phyloP scores from a whole-genome alignment of 2,329 filamentous ascomycete species.

The Neofusicoccum cordaticola region DNA sequence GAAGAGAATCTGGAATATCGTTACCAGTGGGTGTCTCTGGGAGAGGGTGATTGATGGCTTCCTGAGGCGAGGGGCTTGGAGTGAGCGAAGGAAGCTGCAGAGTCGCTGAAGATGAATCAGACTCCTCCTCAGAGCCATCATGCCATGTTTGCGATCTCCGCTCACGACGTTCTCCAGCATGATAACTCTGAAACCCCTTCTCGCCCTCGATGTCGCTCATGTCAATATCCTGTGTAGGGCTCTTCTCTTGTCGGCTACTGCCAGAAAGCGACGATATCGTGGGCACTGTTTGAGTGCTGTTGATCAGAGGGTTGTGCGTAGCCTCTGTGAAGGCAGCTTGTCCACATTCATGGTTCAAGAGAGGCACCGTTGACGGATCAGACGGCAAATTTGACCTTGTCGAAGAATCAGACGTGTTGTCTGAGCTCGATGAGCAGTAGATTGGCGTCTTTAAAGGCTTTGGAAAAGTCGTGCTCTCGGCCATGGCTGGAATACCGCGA shows the following conservation, averaged over 20 bases:
- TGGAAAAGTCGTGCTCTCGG: not conserved
- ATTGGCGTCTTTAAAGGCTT: not conserved
- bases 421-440: not conserved
- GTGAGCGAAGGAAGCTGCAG: slow-evolving; percentile 24
- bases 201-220: slow-evolving; percentile 25
- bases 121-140: slow-evolving; percentile 37
- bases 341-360: not conserved
- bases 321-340: slow-evolving; percentile 24
- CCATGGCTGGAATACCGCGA: slow-evolving; percentile 19
- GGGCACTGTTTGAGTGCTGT: slow-evolving; percentile 42
- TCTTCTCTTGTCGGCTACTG: not conserved
- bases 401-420: not conserved
- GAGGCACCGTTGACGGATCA: not conserved
- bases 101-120: slow-evolving; percentile 27
- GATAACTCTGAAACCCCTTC: not conserved
- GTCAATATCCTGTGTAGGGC: not conserved
- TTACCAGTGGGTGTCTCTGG: not conserved
- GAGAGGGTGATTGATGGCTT: not conserved
- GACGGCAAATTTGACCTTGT: not conserved
- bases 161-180: not conserved
- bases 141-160: slow-evolving; percentile 24
- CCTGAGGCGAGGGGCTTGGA: slow-evolving; percentile 23
- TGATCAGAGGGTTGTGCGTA: slow-evolving; percentile 40
- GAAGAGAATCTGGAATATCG: not conserved
- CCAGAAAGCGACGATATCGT: slow-evolving; percentile 26